Conservation (phyloP, 371 early-diverging fungal genomes). For the Mucor sp. region DNA sequence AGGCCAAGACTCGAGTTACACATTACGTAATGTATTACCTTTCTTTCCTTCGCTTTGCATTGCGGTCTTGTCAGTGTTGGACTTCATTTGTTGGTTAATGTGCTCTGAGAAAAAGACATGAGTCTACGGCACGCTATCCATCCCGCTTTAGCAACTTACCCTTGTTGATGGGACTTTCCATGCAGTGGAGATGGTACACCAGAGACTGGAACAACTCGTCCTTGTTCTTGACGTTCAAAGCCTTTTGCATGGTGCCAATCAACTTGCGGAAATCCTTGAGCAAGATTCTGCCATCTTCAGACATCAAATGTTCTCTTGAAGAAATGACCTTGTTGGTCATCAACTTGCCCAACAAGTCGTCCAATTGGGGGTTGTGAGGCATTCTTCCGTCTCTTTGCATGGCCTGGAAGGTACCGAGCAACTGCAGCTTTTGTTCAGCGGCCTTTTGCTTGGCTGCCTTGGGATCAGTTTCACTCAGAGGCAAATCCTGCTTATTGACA, state of each 20-base stretch:
- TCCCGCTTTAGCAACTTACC: constrained; percentile 12
- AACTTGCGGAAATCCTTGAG: constrained; percentile 53
- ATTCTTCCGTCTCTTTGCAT: constrained; percentile 55
- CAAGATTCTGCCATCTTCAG: constrained; percentile 48
- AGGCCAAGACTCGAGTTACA: not conserved
- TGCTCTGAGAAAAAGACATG: not conserved
- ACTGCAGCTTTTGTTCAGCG: constrained; percentile 41
- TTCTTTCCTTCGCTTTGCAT: constrained; percentile 27
- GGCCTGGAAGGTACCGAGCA: constrained; percentile 52
- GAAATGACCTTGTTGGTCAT: constrained; percentile 40
- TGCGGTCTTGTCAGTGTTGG: not conserved
- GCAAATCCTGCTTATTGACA: not conserved
- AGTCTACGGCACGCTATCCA: not conserved
- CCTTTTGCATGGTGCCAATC: constrained; percentile 39
- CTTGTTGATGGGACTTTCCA: constrained; percentile 23
- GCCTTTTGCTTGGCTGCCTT: constrained; percentile 23
- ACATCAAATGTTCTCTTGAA: constrained; percentile 48
- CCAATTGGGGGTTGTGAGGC: constrained; percentile 63
- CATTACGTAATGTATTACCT: constrained; percentile 20
- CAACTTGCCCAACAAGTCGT: constrained; percentile 46
- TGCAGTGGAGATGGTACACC: constrained; percentile 49
- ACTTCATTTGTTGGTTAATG: not conserved
- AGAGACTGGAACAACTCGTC: constrained; percentile 65
- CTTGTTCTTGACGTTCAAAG: constrained; percentile 55
- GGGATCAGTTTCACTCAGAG: constrained; percentile 16